phyloP scores from a whole-genome alignment of 495 filamentous ascomycete species.

The Neurospora africana region DNA sequence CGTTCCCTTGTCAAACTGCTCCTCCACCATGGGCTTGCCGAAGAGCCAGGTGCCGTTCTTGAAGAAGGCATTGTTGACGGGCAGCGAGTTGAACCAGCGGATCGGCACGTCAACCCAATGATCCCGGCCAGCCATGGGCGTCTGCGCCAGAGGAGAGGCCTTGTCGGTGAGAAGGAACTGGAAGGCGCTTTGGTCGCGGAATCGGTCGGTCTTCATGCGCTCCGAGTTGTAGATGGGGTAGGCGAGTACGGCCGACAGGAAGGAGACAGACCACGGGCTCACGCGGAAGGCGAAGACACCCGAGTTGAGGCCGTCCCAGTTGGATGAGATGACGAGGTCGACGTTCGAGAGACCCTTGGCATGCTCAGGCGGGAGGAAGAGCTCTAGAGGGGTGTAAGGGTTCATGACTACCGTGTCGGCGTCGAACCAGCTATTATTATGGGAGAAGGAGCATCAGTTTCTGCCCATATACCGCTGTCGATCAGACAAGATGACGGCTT shows the following conservation, averaged over 20 bases:
- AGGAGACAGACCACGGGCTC: constrained; percentile 36
- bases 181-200: constrained; percentile 22
- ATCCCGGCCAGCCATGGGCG: constrained; percentile 12
- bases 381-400: constrained; percentile 38
- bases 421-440: constrained; percentile 36
- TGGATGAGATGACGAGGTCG: constrained; percentile 37
- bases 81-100: constrained; percentile 23
- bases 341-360: constrained; percentile 23
- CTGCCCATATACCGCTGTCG: neutral
- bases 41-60: constrained; percentile 17
- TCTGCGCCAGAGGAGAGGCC: constrained; percentile 10
- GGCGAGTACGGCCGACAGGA: constrained; percentile 35
- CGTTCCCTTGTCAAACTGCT: constrained; percentile 17
- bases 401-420: constrained; percentile 44
- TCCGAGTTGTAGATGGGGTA: constrained; percentile 34
- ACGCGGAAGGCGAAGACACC: constrained; percentile 44
- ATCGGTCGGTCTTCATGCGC: constrained; percentile 19
- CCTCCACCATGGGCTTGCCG: constrained; percentile 13
- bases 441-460: neutral
- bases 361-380: constrained; percentile 39
- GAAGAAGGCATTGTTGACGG: constrained; percentile 20
- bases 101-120: constrained; percentile 20
- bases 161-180: constrained; percentile 12
- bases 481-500: neutral
- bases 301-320: constrained; percentile 48